Base-by-base conservation (phyloP, 805 yeast species). In the Suhomyces sp. region DNA sequence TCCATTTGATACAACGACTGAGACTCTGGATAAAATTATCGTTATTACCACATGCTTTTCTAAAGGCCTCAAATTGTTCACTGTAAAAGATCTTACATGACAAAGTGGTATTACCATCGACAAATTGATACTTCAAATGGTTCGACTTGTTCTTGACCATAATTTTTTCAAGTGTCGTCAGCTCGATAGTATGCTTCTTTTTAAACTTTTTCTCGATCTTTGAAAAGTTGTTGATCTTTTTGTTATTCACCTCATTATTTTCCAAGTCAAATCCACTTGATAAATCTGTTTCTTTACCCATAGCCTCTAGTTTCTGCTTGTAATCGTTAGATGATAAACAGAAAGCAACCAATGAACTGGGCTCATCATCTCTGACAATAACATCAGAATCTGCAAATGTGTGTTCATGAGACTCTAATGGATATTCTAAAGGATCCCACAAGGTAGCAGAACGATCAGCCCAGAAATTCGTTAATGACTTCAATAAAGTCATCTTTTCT, bases 51-150 rank as follows among this genome's bases (percentile, higher is more conserved):
- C 97, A 91, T 19, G 85, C 81, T 38, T 78, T 72, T 38, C 98
- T 69, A 48, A 93, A 81, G 0, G 98, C 97, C 54, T 91, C 97
- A 63, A 93, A 93, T 54, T 93, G 98, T 51, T 91, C 98, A 5
- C 96, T 85, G 67, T 83, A 93, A 56, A 91, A 93, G 5, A 95
- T 83, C 59, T 91, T 91, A 63, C 99, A 93, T 4, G 96, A 84
- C 47, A 93, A 70, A 12, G 77, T 76, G 0, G 96, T 84, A 13
- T 30, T 35, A 0, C 90, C 95, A 55, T 90, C 96, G 47, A 83
- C 83, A 56, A 88, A 88, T 55, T 90, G 96, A 57, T 91, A 93
- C 52, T 88, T 81, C 55, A 95, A 70, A 63, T 95, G 99, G 33
- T 86, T 85, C 0, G 95, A 93, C 1, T 87, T 83, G 51, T 81